Base-by-base conservation (phyloP, 2,329 filamentous ascomycete species). In the Rutstroemia sp. region DNA sequence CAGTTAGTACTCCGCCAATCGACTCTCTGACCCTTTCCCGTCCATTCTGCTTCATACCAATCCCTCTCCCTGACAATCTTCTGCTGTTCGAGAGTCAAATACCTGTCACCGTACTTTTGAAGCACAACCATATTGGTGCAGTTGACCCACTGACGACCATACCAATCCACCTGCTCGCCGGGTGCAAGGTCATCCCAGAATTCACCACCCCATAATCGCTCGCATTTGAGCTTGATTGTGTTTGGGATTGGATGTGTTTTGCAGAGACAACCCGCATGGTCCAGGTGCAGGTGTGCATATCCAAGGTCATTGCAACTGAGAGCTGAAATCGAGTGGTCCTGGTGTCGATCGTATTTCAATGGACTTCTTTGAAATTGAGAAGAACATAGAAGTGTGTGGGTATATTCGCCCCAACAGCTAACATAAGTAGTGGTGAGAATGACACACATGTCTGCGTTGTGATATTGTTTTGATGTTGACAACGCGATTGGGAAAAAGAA, bases 1-100 rank as follows among this genome's bases (percentile, higher is more conserved):
- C 53, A 56, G 44, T 56, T 47, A 12, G 27, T 56, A 16, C 25
- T 38, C 51, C 47, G 44, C 53, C 53, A 56, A 45, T 51, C 39
- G 6, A 56, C 39, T 19, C 19, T 14, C 6, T 44, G 41, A n/a
- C 17, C n/a, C 5, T 14, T 39, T 21, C 53, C 53, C n/a, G 30
- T 21, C 53, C 53, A 56, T 46, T 56, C 53, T 19, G 27, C 14
- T 44, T 51, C 47, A 38, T n/a, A 30, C 53, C 53, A 56, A 14
- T 10, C 27, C 27, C 27, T 48, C 5, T 21, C 12, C 34, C 3
- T 51, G 5, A 45, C 8, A n/a, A 6, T 3, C 0, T 16, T 7
- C 2, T 5, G 3, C 14, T 45, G 23, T 4, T 12, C 2, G 1
- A 7, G 17, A 2, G 38, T 38, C 8, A 51, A n/a, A 7, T n/a